Evolutionary conservation across 2,329 filamentous ascomycete species (phyloP).

Genomic region (Ophiostoma populinum): DNA sequence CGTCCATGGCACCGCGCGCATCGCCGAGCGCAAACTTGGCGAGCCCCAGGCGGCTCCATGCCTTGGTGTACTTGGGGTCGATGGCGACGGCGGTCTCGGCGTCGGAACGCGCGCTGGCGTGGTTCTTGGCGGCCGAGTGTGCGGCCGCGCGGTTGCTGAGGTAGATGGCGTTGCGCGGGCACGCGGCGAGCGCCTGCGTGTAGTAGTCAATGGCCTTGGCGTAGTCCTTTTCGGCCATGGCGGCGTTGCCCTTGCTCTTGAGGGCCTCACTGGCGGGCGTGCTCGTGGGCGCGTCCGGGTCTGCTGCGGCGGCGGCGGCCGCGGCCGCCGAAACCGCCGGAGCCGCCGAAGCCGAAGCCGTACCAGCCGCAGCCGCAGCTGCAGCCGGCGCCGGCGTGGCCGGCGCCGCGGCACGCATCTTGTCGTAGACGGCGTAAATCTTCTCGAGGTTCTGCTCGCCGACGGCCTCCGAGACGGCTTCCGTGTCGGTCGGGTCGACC

Average conservation of each 20-base stretch:
- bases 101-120: conserved; percentile 68
- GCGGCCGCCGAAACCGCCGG: conserved; percentile 24
- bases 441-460: conserved; percentile 74
- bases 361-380: no score
- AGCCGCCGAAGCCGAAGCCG: no score
- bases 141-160: conserved; percentile 94
- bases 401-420: conserved; percentile 40
- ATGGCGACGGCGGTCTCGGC: conserved; percentile 78
- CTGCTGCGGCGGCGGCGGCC: conserved; percentile 19
- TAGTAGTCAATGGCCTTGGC: conserved; percentile 66
- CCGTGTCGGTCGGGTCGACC: conserved; percentile 65
- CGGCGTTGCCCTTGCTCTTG: conserved; percentile 82
- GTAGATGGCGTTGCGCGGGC: conserved; percentile 84
- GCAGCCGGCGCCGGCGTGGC: conserved; percentile 19
- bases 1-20: conserved; percentile 81
- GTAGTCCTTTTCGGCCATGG: conserved; percentile 93
- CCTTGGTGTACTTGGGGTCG: conserved; percentile 91
- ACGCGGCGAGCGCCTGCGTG: conserved; percentile 64
- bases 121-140: conserved; percentile 68
- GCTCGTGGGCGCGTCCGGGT: conserved; percentile 19
- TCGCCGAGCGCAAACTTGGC: conserved; percentile 86
- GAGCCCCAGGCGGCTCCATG: conserved; percentile 84
- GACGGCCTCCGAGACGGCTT: conserved; percentile 57
- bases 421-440: conserved; percentile 95
- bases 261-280: conserved; percentile 51